phyloP scores from a whole-genome alignment of 2,329 filamentous ascomycete genomes.

The Trichoderma sp. region DNA sequence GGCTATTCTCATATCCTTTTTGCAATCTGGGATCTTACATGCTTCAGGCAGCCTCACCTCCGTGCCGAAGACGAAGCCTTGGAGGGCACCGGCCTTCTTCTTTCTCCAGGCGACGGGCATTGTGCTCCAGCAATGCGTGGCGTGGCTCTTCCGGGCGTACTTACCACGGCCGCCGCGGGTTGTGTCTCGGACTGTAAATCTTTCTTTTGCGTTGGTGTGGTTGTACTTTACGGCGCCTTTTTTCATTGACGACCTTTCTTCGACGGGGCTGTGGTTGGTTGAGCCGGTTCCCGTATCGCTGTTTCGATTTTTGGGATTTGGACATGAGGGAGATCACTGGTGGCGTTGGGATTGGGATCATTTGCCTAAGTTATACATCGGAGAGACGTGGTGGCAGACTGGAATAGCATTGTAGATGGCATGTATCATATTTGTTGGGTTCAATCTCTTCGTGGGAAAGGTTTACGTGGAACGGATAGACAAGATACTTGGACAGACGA shows the following conservation, averaged over 20 bases:
- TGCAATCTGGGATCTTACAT: conserved; percentile 69
- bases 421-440: not conserved
- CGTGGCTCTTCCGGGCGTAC: conserved; percentile 35
- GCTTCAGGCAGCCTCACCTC: conserved; percentile 68
- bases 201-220: conserved; percentile 65
- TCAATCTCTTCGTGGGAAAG: not conserved
- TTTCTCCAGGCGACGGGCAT: conserved; percentile 67
- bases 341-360: conserved; percentile 65
- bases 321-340: conserved; percentile 60
- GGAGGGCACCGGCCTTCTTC: conserved; percentile 68
- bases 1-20: conserved; percentile 52
- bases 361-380: conserved; percentile 57
- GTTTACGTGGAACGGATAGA: not conserved
- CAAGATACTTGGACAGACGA: not conserved
- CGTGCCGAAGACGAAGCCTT: conserved; percentile 54
- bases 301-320: conserved; percentile 66
- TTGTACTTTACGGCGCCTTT: conserved; percentile 64
- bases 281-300: conserved; percentile 80
- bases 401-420: conserved; percentile 35
- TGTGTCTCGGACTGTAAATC: conserved; percentile 57
- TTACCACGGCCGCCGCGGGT: conserved; percentile 45
- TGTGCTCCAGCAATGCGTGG: conserved; percentile 53
- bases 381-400: conserved; percentile 62
- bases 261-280: conserved; percentile 73
- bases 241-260: conserved; percentile 75